These are phyloP conservation scores for Alternaria metachromatica DNA, from an alignment of 2,329 filamentous ascomycete species.

Conservation along the genomic window DNA sequence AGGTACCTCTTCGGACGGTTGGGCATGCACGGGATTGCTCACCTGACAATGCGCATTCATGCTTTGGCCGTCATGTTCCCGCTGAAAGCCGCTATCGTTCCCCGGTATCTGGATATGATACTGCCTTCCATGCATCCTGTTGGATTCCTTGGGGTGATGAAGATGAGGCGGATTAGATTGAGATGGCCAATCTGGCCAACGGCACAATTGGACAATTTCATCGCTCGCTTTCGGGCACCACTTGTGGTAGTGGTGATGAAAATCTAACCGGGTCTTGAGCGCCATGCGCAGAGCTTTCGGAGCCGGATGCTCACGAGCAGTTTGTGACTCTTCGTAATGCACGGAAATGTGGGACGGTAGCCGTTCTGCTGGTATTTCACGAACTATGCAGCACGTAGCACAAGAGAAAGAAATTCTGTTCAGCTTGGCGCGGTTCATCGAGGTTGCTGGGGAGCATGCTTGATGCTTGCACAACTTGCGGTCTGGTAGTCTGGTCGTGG, in stretches of 20 bases:
- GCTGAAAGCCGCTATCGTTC: slow-evolving; percentile 16
- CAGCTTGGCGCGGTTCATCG: slow-evolving; percentile 28
- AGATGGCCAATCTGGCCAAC: background rate
- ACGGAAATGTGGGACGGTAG: slow-evolving; percentile 22
- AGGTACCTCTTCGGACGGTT: slow-evolving; percentile 30
- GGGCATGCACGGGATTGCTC: slow-evolving; percentile 26
- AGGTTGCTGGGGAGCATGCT: slow-evolving; percentile 32
- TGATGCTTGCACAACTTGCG: slow-evolving; percentile 36
- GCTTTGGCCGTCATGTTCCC: slow-evolving; percentile 15
- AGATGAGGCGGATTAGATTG: slow-evolving; percentile 3
- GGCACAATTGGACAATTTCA: background rate
- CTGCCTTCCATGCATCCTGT: slow-evolving; percentile 14
- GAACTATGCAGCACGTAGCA: slow-evolving; percentile 1
- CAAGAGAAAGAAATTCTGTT: slow-evolving; percentile 11
- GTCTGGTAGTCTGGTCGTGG: slow-evolving; percentile 28
- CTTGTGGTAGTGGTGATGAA: slow-evolving; percentile 5
- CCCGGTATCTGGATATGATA: slow-evolving; percentile 27
- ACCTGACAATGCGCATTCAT: slow-evolving; percentile 44
- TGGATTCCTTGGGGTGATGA: slow-evolving; percentile 9
- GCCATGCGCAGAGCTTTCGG: slow-evolving; percentile 21
- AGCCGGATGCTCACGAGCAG: slow-evolving; percentile 23
- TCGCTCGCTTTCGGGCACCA: slow-evolving; percentile 6
- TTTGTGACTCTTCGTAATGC: slow-evolving; percentile 17
- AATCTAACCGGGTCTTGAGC: slow-evolving; percentile 14
- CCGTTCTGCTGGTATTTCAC: slow-evolving; percentile 22